These are phyloP conservation scores for Posidonia australis DNA, from an alignment of 106 monocot genomes.

Conservation along the genomic window DNA sequence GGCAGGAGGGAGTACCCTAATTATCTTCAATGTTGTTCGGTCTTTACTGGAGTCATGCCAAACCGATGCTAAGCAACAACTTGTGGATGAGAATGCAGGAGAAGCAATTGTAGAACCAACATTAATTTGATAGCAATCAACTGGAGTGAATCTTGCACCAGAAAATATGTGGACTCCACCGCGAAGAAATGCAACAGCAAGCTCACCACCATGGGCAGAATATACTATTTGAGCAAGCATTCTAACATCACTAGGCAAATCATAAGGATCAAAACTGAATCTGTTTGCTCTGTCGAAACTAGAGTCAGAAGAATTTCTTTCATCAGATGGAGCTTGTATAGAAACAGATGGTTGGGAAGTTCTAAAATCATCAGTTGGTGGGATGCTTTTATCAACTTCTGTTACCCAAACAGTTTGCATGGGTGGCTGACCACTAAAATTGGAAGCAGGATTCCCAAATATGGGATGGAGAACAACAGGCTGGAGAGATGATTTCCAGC, in stretches of 20 bases:
- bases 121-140: conserved; percentile 89
- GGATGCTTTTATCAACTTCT: conserved; percentile 87
- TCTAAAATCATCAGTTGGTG: conserved; percentile 79
- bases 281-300: conserved; percentile 66
- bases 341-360: conserved; percentile 37
- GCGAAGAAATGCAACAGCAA: conserved; percentile 93
- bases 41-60: conserved; percentile 96
- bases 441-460: conserved; percentile 88
- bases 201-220: conserved; percentile 92
- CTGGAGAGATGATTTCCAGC: conserved; percentile 95
- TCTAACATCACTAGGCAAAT: conserved; percentile 96
- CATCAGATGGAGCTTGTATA: conserved; percentile 52
- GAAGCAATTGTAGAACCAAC: conserved; percentile 88
- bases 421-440: conserved; percentile 82
- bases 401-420: conserved; percentile 96
- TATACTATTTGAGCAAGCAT: conserved; percentile 93
- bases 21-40: conserved; percentile 77
- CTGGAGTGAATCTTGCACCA: conserved; percentile 59
- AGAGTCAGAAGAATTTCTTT: conserved; percentile 74
- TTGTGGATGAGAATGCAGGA: conserved; percentile 90
- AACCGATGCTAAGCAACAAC: conserved; percentile 95
- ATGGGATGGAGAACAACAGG: conserved; percentile 98
- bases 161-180: conserved; percentile 97
- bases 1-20: conserved; percentile 91
- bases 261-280: conserved; percentile 95